A percentile compares a stretch with the other conserved stretches of the same genome.
phyloP scores from a whole-genome alignment of 2,329 filamentous ascomycete genomes.

The Knufia petricola region DNA sequence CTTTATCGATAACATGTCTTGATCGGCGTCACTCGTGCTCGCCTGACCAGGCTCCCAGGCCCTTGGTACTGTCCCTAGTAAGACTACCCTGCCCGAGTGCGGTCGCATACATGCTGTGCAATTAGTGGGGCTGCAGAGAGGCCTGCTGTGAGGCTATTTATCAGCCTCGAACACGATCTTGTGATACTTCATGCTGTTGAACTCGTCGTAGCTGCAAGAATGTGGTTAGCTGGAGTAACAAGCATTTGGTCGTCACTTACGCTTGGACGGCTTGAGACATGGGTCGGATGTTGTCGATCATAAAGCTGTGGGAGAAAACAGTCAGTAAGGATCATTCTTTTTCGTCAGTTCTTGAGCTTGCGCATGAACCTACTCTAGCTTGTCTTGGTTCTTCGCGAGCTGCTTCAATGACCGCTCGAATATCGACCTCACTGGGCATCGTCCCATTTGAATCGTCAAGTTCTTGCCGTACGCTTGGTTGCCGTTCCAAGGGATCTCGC shows the following conservation, averaged over 20 bases:
- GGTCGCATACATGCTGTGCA: background rate
- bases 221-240: background rate
- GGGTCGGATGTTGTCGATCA: conserved; percentile 11
- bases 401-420: conserved; percentile 7
- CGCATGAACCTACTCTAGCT: conserved; percentile 3
- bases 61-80: background rate
- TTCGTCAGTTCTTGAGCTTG: background rate
- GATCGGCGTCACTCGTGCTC: background rate
- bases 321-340: background rate
- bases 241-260: conserved; percentile 6
- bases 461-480: conserved; percentile 60
- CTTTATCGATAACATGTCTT: background rate
- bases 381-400: conserved; percentile 11
- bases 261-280: conserved; percentile 10
- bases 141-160: conserved; percentile 2
- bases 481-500: conserved; percentile 58
- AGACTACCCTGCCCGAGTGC: background rate
- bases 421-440: conserved; percentile 9
- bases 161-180: conserved; percentile 13
- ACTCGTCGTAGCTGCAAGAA: conserved; percentile 11
- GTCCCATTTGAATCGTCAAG: conserved; percentile 31
- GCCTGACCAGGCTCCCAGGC: background rate
- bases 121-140: background rate
- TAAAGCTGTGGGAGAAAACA: conserved; percentile 9
- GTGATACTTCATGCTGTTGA: conserved; percentile 11